Evolutionary conservation across 176 grass and related monocot genomes (phyloP), one percentile per base, ranked within the genome.

Genomic region (Oryza officinalis): DNA sequence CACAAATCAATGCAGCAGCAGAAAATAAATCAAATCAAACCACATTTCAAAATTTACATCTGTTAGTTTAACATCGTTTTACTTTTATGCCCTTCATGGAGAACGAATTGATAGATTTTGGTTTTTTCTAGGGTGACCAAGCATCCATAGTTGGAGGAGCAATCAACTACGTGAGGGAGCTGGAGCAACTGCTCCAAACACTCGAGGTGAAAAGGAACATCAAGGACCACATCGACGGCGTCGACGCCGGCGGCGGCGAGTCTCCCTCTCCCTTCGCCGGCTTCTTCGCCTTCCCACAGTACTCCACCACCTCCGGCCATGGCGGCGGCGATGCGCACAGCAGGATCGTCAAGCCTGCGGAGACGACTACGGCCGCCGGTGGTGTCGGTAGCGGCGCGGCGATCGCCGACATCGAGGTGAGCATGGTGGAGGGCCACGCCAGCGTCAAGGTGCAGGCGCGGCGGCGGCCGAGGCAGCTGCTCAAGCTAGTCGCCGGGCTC

Each of bases 111-210:
- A 32, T 32, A 32, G 31, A 2, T 78, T 25, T 60, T 14, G 13
- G 20, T 28, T 49, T 30, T 27, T 31, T 45, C 27, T 30, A 96
- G 94, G 91, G 94, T 38, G 88, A 93, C 77, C 94, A 96, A 85
- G 94, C 94, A 71, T 93, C 94, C 4, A 93, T 96, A 13, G 91
- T 96, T 14, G 94, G 90, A 6, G 94, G 90, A 49, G 94, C 94
- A 14, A 96, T 96, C 66, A 89, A 96, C 65, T 96, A 93, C 27
- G 90, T 93, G 23, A 91, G 88, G 88, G 88, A 93, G 74, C 88
- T 96, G 0, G 94, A 96, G 61, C 94, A 96, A 25, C 72, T 85
- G 3, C 83, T 89, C 23, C 94, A 89, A 71, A 91, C 83, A 8
- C 63, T 96, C 6, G 83, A 93, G 67, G 94, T 85, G 17, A 73